phyloP scores from a whole-genome alignment of 163 green algal species.

The Trebouxia gelatinosa region DNA sequence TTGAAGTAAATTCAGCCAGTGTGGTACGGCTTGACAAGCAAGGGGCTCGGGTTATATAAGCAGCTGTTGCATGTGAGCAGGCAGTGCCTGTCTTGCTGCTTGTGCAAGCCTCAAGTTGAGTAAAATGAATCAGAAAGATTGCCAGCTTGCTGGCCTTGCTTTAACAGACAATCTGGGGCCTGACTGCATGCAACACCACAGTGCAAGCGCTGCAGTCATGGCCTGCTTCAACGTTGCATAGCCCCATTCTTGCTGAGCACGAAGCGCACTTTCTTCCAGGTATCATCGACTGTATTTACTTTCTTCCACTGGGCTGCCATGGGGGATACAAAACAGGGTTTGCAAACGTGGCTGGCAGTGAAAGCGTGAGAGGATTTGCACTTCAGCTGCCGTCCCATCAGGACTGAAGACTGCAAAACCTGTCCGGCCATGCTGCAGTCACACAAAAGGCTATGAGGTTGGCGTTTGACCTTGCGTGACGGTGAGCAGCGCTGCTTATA shows the following conservation, averaged over 20 bases:
- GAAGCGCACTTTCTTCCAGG: slow-evolving; percentile 6
- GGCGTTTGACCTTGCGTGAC: too few species aligned
- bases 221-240: too few species aligned
- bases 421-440: not conserved
- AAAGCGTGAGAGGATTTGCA: too few species aligned
- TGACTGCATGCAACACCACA: slow-evolving; percentile 14
- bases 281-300: slow-evolving; percentile 20
- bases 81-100: too few species aligned
- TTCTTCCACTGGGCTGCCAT: slow-evolving; percentile 13
- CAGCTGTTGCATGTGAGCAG: not conserved
- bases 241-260: too few species aligned
- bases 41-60: not conserved
- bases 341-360: too few species aligned
- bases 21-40: slow-evolving; percentile 8
- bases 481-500: too few species aligned
- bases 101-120: not conserved
- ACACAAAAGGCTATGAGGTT: too few species aligned
- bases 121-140: not conserved
- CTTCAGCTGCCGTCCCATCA: not conserved
- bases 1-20: slow-evolving; percentile 20
- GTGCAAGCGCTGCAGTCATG: too few species aligned
- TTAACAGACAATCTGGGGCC: not conserved
- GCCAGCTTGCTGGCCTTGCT: not conserved
- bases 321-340: too few species aligned
- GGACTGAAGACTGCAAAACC: not conserved